A percentile compares a stretch with the other conserved stretches of the same genome.
These are phyloP conservation scores for Aspergillus tanneri DNA, from an alignment of 2,329 filamentous ascomycete genomes.

Conservation along the genomic window DNA sequence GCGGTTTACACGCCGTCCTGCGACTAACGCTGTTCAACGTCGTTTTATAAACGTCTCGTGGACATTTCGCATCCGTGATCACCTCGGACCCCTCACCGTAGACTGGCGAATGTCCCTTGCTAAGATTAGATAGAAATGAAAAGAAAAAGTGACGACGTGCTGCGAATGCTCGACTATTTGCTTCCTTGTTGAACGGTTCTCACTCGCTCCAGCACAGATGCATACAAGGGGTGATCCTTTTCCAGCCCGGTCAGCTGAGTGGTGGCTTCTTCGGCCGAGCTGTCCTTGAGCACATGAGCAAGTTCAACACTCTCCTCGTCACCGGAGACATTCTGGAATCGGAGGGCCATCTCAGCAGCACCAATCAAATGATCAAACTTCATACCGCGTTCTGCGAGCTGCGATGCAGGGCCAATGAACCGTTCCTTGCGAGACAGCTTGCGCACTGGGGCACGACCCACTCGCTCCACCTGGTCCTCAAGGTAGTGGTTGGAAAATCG, in stretches of 20 bases:
- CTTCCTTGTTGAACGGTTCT: conserved; percentile 69
- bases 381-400: conserved; percentile 79
- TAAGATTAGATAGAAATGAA: conserved; percentile 16
- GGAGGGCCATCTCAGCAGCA: conserved; percentile 86
- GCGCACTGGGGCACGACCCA: conserved; percentile 88
- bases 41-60: conserved; percentile 15
- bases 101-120: conserved; percentile 5
- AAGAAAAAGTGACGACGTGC: neutral
- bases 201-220: conserved; percentile 72
- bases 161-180: conserved; percentile 30
- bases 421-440: conserved; percentile 95
- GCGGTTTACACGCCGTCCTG: conserved; percentile 28
- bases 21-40: conserved; percentile 23
- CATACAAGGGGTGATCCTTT: conserved; percentile 72
- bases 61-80: conserved; percentile 29
- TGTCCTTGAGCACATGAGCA: conserved; percentile 77
- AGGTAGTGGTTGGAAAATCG: conserved; percentile 92
- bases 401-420: conserved; percentile 86
- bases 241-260: conserved; percentile 79
- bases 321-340: conserved; percentile 89
- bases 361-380: conserved; percentile 72
- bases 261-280: conserved; percentile 71
- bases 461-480: conserved; percentile 90
- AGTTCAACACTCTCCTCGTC: conserved; percentile 88
- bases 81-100: conserved; percentile 25